Evolutionary conservation across 2,329 filamentous ascomycete genomes (phyloP), one percentile per base, ranked within the genome.

Genomic region (Escovopsis sp.): DNA sequence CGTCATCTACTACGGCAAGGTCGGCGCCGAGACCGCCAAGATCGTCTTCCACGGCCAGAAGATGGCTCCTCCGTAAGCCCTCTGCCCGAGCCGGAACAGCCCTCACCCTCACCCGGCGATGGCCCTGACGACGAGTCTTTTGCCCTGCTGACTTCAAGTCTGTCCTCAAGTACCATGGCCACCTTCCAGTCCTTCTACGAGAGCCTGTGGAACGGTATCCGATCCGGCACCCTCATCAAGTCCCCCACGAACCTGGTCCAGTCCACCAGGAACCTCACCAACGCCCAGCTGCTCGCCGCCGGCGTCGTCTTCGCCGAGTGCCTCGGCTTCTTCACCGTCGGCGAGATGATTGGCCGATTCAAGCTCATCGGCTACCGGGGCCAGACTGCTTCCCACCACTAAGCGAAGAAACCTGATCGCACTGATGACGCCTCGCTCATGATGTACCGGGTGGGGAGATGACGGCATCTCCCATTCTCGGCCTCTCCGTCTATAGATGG

Each of bases 291-390:
- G 53, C 73, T 75, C 43, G 66, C 82, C 42, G 82, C 74, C 47
- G 85, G 83, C 54, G 83, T 98, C 46, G 69, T 95, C 48, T 66
- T 73, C 39, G 88, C 88, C 44, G 89, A 98, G 69, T 75, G 86
- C 40, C 67, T 98, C 52, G 91, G 91, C 48, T 98, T 98, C 77
- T 98, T 96, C 75, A 93, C 88, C 48, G 77, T 96, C 43, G 91
- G 91, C 51, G 88, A 96, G 75, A 96, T 98, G 65, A 80, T 98
- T 57, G 91, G 91, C 57, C 77, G 88, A 59, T 78, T 91, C 70
- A 96, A 98, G 82, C 65, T 98, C 54, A 73, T 98, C 55, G 91
- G 91, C 51, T 98, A 98, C 75, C 76, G 75, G 65, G 83, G 84
- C 59, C 77, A 84, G 61, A 59, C 63, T 49, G 72, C 72, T 53